Percentiles rank a stretch among this genome's conserved stretches.
These are phyloP conservation scores for Coniochaeta sp. DNA, from an alignment of 2,329 filamentous ascomycete species.

Conservation along the genomic window DNA sequence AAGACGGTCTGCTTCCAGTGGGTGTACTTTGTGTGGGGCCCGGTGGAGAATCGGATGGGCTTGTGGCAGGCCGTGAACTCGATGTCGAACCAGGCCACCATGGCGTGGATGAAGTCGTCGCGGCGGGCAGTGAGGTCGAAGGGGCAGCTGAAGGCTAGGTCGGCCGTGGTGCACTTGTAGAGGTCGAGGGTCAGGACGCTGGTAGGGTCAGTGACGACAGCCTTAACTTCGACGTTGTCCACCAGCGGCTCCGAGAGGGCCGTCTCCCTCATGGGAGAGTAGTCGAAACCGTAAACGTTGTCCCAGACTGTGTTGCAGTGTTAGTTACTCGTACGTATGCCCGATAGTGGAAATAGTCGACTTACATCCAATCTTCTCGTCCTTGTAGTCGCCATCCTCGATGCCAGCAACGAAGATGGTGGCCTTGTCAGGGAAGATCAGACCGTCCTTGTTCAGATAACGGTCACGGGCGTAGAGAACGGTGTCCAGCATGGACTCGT, in stretches of 20 bases:
- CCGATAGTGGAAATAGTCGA: slow-evolving; percentile 8
- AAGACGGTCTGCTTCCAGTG: slow-evolving; percentile 99
- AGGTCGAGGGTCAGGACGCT: slow-evolving; percentile 83
- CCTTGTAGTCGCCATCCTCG: slow-evolving; percentile 98
- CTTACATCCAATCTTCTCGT: slow-evolving; percentile 99
- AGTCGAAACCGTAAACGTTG: slow-evolving; percentile 98
- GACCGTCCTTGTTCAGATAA: slow-evolving; percentile 77
- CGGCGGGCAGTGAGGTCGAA: slow-evolving; percentile 74
- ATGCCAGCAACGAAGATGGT: slow-evolving; percentile 96
- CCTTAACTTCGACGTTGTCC: slow-evolving; percentile 96
- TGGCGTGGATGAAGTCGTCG: slow-evolving; percentile 90
- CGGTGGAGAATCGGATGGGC: slow-evolving; percentile 92
- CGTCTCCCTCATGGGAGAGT: slow-evolving; percentile 85
- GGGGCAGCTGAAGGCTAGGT: slow-evolving; percentile 75
- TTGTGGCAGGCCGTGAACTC: slow-evolving; percentile 98
- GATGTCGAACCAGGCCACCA: slow-evolving; percentile 99
- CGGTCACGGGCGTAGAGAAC: slow-evolving; percentile 93
- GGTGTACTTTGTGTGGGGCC: slow-evolving; percentile 97
- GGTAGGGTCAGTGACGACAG: slow-evolving; percentile 87
- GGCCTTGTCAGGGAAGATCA: slow-evolving; percentile 98
- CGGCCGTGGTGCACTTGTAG: slow-evolving; percentile 77
- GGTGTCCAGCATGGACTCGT: slow-evolving; percentile 98
- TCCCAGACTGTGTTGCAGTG: slow-evolving; percentile 71
- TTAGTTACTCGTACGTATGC: not conserved
- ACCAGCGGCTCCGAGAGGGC: slow-evolving; percentile 94